These are phyloP conservation scores for Xylariaceae sp. DNA, from an alignment of 2,329 filamentous ascomycete genomes.

Conservation along the genomic window DNA sequence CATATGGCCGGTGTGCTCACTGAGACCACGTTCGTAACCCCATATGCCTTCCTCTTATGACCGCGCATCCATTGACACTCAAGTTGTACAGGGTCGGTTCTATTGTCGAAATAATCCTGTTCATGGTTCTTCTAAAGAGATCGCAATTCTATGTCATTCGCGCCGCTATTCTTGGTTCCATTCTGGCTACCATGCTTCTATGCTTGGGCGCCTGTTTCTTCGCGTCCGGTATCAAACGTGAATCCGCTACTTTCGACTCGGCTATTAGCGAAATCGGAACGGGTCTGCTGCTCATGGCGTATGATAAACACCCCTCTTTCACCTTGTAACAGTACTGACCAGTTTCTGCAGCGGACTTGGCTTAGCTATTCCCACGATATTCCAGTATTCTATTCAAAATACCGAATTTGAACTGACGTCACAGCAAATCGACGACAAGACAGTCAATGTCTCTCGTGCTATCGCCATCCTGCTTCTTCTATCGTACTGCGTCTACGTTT, in stretches of 20 bases:
- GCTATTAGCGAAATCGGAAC: slow-evolving; percentile 76
- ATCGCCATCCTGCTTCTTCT: slow-evolving; percentile 67
- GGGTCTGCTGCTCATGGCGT: slow-evolving; percentile 72
- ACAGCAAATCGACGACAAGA: slow-evolving; percentile 43
- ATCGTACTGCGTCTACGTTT: slow-evolving; percentile 62
- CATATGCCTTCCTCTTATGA: slow-evolving; percentile 16
- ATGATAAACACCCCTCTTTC: slow-evolving; percentile 35
- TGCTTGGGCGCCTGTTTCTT: slow-evolving; percentile 80
- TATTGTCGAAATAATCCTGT: slow-evolving; percentile 76
- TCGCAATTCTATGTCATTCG: slow-evolving; percentile 67
- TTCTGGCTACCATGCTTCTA: slow-evolving; percentile 75
- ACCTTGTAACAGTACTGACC: slow-evolving; percentile 27
- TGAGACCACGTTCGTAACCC: slow-evolving; percentile 48
- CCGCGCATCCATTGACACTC: not conserved
- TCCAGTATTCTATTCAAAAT: slow-evolving; percentile 42
- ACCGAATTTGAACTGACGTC: slow-evolving; percentile 19
- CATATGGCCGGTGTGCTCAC: slow-evolving; percentile 64
- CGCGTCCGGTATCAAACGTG: slow-evolving; percentile 63
- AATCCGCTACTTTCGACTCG: slow-evolving; percentile 68
- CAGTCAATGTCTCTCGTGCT: slow-evolving; percentile 64
- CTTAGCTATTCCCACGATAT: slow-evolving; percentile 51
- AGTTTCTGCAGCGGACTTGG: slow-evolving; percentile 38
- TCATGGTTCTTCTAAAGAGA: slow-evolving; percentile 64
- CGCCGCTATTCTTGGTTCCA: slow-evolving; percentile 78
- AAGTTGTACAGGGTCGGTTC: slow-evolving; percentile 53